Evolutionary conservation across 2,329 filamentous ascomycete genomes (phyloP), one percentile per base, ranked within the genome.

Genomic region (Pseudocercospora eumusae): DNA sequence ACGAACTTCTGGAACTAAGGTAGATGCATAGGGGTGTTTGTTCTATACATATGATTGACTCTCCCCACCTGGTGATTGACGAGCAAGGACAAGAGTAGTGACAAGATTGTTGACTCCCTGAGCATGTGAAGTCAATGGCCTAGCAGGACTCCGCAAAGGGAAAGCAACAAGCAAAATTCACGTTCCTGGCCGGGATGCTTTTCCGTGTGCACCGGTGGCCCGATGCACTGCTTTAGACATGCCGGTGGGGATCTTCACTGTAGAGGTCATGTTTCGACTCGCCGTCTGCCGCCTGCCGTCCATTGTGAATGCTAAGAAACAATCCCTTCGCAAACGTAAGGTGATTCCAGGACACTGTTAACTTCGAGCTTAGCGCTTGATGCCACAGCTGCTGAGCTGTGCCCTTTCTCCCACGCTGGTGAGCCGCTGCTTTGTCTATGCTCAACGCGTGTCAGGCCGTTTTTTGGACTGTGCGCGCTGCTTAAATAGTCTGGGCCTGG

Each of bases 111-210:
- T 33, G 52, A 15, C 23, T 13, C 52, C 52, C 21, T 33, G 52
- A 33, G 52, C 52, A 54, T 54, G 52, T 54, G 52, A 54, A 54
- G 52, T 54, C 52, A 54, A 54, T 23, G 28, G 52, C 18, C 27
- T 25, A 18, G 27, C 23, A 33, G n/a, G 27, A 13, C 18, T 11
- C 28, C 52, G n/a, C 18, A 36, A 25, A 7, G 11, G 52, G 18
- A 36, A 20, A 36, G 52, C 52, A 54, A 54, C 47, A 52, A 52
- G 25, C 47, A 52, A 25, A 52, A 28, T n/a, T 31, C 21, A 52
- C 47, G 47, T 28, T 52, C 21, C 25, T 27, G 25, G 47, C 47
- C 15, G 6, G 47, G 47, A 52, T 52, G 21, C 21, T 9, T n/a
- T 25, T 52, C 47, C 47, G 23, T 52, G 15, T 23, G 15, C 25